These are phyloP conservation scores for Dysphania ambrosioides DNA, from an alignment of 148 eudicot genomes.

Conservation along the genomic window DNA sequence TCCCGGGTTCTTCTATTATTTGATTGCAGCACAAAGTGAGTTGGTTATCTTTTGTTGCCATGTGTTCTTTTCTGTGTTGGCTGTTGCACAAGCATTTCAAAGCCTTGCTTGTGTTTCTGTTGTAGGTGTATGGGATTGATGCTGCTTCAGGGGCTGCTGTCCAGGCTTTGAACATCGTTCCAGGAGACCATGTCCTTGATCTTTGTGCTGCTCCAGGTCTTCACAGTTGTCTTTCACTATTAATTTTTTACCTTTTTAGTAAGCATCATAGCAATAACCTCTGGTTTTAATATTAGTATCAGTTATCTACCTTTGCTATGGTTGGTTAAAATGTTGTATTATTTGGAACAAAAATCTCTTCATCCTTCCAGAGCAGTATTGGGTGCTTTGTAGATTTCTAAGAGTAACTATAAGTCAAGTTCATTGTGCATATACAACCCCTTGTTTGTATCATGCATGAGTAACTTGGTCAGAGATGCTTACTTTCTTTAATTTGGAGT, in stretches of 20 bases:
- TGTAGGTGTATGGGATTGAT: slow-evolving; percentile 90
- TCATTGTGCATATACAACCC: not conserved
- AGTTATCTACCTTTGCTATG: not conserved
- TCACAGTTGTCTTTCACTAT: not conserved
- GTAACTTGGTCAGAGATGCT: not conserved
- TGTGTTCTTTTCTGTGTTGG: not conserved
- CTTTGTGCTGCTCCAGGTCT: slow-evolving; percentile 99
- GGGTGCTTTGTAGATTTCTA: not conserved
- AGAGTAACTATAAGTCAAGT: too few relatives aligned
- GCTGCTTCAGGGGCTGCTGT: slow-evolving; percentile 99
- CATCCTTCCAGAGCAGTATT: not conserved
- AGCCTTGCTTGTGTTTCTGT: not conserved
- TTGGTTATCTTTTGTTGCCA: not conserved
- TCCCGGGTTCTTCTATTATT: not conserved
- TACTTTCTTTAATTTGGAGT: not conserved
- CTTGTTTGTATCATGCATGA: not conserved
- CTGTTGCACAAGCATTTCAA: not conserved
- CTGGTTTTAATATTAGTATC: not conserved
- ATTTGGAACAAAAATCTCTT: not conserved
- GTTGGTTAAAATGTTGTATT: not conserved
- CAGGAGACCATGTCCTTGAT: slow-evolving; percentile 86
- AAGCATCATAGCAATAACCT: slow-evolving; percentile 3
- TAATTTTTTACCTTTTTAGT: not conserved
- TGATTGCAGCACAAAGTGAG: not conserved
- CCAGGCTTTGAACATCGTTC: slow-evolving; percentile 52